Evolutionary conservation across 2,329 filamentous ascomycete species (phyloP).

Genomic region (Didymellaceae sp.): DNA sequence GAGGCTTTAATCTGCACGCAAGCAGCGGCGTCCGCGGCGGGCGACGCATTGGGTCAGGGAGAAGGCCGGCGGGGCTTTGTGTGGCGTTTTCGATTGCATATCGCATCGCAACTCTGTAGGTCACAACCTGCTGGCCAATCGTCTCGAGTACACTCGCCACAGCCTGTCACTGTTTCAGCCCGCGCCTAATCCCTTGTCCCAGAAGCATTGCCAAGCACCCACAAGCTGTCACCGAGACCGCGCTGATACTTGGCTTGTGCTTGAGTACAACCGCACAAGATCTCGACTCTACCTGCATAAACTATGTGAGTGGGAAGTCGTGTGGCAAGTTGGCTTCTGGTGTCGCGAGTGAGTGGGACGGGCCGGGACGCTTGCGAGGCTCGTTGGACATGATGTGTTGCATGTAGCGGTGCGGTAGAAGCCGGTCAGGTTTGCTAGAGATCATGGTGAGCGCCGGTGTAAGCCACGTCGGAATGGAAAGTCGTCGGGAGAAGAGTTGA

Average conservation of each 20-base stretch:
- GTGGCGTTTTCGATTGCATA: no score
- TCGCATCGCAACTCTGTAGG: background rate
- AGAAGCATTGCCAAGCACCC: slow-evolving; percentile 22
- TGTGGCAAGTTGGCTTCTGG: background rate
- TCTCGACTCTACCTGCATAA: background rate
- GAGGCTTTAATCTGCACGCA: no score
- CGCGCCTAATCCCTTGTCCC: background rate
- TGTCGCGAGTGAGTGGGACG: slow-evolving; percentile 5
- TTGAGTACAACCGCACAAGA: slow-evolving; percentile 13
- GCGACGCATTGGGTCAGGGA: no score
- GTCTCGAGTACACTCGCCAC: slow-evolving; percentile 8
- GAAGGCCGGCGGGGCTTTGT: no score
- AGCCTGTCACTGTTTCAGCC: slow-evolving; percentile 9
- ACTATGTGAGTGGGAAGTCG: background rate
- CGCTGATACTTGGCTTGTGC: slow-evolving; percentile 27
- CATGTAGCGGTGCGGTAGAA: no score
- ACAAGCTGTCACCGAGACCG: slow-evolving; percentile 29
- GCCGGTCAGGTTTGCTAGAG: no score
- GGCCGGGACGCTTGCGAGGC: slow-evolving; percentile 9
- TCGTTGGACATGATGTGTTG: background rate
- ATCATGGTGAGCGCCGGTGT: no score
- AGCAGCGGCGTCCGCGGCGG: no score
- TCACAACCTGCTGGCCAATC: slow-evolving; percentile 6
- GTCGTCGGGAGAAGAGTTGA: background rate
- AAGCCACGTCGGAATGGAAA: no score